Evolutionary conservation across 1,284 basidiomycete species (phyloP), one percentile per base, ranked within the genome.

Genomic region (Cutaneotrichosporon arboriforme): DNA sequence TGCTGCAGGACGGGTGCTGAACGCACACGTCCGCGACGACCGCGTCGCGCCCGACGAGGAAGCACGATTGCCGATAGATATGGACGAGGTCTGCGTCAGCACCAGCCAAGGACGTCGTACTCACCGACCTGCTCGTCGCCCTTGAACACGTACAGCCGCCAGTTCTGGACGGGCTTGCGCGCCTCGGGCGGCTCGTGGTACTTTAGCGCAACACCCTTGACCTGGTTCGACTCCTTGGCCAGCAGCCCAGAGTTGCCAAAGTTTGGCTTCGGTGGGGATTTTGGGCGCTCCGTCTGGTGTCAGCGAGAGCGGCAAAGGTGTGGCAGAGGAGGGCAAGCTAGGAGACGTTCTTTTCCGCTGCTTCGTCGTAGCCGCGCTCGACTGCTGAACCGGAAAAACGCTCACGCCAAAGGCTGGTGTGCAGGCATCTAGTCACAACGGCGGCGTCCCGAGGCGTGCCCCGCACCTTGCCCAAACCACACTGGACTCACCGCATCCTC

Each of bases 151-250:
- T 97, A 99, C 58, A 98, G 68, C 66, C 96, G 80, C 96, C 96
- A 98, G 20, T 87, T 87, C 36, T 87, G 76, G 3, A 81, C 77
- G 4, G 96, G 94, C 68, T 93, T 96, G 60, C 93, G 80, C 21
- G 96, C 96, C 78, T 99, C 96, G 2, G 94, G 91, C 12, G 96
- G 96, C 73, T 99, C 96, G 64, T 97, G 94, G 71, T 99, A 99
- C 74, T 98, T 99, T 57, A 99, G 78, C 37, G 94, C 83, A 1
- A 93, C 89, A 52, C 85, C 90, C 64, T 84, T 82, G 43, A 90
- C 84, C 1, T 86, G 89, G 67, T 97, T 96, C 5, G 91, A 94
- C 68, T 90, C 96, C 5, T 92, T 93, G 0, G 94, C 96, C 20
- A 99, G 81, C 12, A 96, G 79, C 8, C 96, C 96, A 1, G 90